These are phyloP conservation scores for Paecilomyces dactylethromorphus DNA, from an alignment of 2,329 filamentous ascomycete genomes.

Conservation along the genomic window DNA sequence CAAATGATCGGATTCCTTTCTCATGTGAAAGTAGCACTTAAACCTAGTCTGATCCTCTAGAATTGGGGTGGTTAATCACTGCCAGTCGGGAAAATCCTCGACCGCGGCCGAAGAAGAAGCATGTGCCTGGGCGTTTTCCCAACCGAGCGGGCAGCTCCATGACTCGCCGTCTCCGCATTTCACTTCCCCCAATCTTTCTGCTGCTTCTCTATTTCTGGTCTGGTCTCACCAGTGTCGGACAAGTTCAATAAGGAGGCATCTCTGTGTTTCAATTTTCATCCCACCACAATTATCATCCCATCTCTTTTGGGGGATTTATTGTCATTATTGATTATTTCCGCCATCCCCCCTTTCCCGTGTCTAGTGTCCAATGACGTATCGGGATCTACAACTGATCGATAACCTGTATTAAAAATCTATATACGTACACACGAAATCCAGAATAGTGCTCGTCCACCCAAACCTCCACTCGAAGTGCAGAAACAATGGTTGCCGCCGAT, in stretches of 20 bases:
- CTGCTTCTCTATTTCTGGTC: no score
- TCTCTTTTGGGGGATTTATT: not conserved
- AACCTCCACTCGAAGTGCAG: not conserved
- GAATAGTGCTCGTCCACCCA: not conserved
- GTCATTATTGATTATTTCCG: not conserved
- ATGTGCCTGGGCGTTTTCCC: not conserved
- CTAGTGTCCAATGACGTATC: not conserved
- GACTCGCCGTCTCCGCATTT: not conserved
- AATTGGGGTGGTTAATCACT: no score
- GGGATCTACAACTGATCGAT: not conserved
- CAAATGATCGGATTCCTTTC: no score
- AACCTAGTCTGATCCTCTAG: no score
- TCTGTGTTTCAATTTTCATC: not conserved
- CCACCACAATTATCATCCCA: not conserved
- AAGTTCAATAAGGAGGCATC: no score
- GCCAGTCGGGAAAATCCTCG: not conserved
- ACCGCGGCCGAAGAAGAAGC: not conserved
- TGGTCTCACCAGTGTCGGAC: no score
- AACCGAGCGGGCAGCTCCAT: not conserved
- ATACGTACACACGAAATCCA: not conserved
- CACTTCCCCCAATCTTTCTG: no score
- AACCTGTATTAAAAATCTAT: not conserved
- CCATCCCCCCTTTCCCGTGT: not conserved
- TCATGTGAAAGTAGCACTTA: no score
- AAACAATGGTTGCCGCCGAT: slow-evolving; percentile 23